phyloP scores from a whole-genome alignment of 345 rosid genomes.

The Kernera saxatilis region DNA sequence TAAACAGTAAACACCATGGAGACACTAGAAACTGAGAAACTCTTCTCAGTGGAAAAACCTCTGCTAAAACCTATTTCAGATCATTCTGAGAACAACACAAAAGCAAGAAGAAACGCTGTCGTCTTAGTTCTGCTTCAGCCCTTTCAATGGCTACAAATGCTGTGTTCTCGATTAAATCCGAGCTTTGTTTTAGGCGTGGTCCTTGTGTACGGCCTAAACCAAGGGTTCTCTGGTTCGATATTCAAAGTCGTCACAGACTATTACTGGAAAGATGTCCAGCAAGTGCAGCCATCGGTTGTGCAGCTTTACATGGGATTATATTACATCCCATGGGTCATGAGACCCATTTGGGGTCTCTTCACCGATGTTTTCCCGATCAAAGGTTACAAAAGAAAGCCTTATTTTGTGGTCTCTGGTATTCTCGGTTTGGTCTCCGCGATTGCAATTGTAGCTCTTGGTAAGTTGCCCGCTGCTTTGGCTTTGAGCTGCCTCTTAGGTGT shows the following conservation, averaged over 20 bases:
- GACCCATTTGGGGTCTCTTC: constrained; percentile 75
- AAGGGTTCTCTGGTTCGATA: constrained; percentile 66
- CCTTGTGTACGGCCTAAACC: constrained; percentile 69
- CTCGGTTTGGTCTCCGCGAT: constrained; percentile 51
- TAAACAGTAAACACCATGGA: constrained; percentile 20
- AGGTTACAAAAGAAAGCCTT: constrained; percentile 70
- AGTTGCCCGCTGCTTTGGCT: constrained; percentile 47
- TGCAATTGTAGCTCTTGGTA: constrained; percentile 41
- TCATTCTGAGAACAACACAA: constrained; percentile 3
- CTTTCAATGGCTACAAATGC: constrained; percentile 66
- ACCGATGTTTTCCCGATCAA: constrained; percentile 67
- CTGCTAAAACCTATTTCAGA: constrained; percentile 22
- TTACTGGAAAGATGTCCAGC: constrained; percentile 83
- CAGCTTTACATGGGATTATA: constrained; percentile 70
- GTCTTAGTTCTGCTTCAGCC: constrained; percentile 49
- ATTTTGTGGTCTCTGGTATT: constrained; percentile 61
- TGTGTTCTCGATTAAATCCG: constrained; percentile 49
- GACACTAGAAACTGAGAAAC: constrained; percentile 27
- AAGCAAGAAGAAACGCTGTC: constrained; percentile 9
- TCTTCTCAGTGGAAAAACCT: constrained; percentile 17
- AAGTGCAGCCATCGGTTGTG: constrained; percentile 64
- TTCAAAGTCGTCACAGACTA: constrained; percentile 75
- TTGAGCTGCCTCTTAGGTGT: constrained; percentile 61
- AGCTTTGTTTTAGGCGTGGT: constrained; percentile 61
- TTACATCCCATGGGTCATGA: constrained; percentile 77